Base-by-base conservation (phyloP, 208 protist species). In the Endotrypanum monterogeii region DNA sequence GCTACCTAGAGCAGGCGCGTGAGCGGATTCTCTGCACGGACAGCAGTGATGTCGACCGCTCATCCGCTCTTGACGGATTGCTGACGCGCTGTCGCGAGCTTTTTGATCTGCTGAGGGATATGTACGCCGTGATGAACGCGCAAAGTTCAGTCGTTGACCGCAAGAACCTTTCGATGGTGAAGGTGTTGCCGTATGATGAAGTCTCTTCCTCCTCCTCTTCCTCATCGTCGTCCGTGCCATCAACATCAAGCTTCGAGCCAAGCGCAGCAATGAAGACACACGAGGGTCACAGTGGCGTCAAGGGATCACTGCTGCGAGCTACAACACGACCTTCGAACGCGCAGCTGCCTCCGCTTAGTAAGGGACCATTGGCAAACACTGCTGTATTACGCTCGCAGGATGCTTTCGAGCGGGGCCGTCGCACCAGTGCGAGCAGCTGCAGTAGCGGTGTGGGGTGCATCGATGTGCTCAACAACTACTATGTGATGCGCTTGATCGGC, bases 401-500 rank as follows among this genome's bases (percentile, higher is more conserved):
- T 9, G 62, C 54, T 32, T 73, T 74, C 44, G 66, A 75, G 67
- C 74, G 71, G 32, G 67, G 57, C 32, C 70, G 74, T 23, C 70
- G 73, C 30, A 67, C 66, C 25, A 70, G 66, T 56, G 46, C 16
- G 66, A 70, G 66, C 68, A 73, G 71, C 76, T 74, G 72, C 76
- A 76, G 32, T 63, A 71, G 62, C 67, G 78, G 50, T 52, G 37
- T 74, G 39, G 67, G 50, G 39, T 78, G 66, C 55, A 70, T 75
- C 46, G 74, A 83, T 18, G 79, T 80, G 48, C 44, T 96, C 11
- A 96, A 96, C 76, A 71, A 93, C n/a, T 96, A 94, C 80, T 74
- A 56, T 41, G 46, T 94, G 11, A 44, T 84, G 32, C 41, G 62
- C 2, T 65, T 76, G 18, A 46, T 96, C 16, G 89, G 89, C n/a